A percentile compares a stretch with the other conserved stretches of the same genome.
Evolutionary conservation across 345 rosid species (phyloP).

Genomic region (Eutrema yunnanense): DNA sequence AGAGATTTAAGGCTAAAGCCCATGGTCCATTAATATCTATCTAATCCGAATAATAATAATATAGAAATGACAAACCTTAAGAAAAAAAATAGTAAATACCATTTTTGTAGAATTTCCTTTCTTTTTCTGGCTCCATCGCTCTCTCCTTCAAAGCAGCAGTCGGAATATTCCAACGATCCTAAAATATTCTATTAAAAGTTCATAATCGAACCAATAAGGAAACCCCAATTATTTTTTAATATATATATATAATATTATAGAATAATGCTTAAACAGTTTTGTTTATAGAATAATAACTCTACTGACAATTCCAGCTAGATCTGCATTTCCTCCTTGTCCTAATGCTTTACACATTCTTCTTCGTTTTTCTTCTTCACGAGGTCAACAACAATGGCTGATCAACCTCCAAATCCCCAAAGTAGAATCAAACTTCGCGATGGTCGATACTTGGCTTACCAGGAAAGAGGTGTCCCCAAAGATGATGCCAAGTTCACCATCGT

Average conservation of each 20-base stretch:
- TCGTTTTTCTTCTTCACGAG: not conserved
- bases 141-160: not conserved
- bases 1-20: too few species aligned
- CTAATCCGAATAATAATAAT: too few species aligned
- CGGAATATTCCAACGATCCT: constrained; percentile 15
- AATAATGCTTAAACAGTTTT: not conserved
- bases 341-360: constrained; percentile 12
- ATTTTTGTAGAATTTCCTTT: not conserved
- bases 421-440: constrained; percentile 74
- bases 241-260: not conserved
- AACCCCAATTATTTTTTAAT: not conserved
- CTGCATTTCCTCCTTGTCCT: constrained; percentile 7
- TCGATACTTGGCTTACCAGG: constrained; percentile 69
- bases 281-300: not conserved
- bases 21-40: too few species aligned
- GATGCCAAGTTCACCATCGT: constrained; percentile 56
- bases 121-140: not conserved
- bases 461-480: constrained; percentile 61
- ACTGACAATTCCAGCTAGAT: constrained; percentile 15
- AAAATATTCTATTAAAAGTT: constrained; percentile 5
- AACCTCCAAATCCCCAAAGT: constrained; percentile 6
- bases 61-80: too few species aligned
- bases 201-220: constrained; percentile 9
- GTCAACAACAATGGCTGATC: constrained; percentile 23
- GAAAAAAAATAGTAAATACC: too few species aligned